phyloP scores from a whole-genome alignment of 257 asterid genomes.

The Solanum chiquidenum region DNA sequence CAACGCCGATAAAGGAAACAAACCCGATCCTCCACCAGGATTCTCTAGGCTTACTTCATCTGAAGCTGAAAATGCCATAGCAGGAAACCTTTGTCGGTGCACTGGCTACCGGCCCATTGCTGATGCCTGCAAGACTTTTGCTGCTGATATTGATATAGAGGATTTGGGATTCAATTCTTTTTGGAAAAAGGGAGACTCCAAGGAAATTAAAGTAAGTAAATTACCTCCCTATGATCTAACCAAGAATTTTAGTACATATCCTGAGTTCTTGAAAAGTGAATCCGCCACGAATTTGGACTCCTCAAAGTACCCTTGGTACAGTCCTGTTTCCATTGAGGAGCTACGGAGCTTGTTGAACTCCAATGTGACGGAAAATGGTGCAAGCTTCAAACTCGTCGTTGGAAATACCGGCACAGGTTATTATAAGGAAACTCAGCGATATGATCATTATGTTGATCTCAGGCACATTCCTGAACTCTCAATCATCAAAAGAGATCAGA shows the following conservation, averaged over 20 bases:
- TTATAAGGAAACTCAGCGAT: slow-evolving; percentile 36
- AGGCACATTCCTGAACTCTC: slow-evolving; percentile 49
- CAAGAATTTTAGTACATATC: slow-evolving; percentile 14
- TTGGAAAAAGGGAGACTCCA: slow-evolving; percentile 38
- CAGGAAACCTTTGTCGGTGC: slow-evolving; percentile 70
- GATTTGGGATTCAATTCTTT: slow-evolving; percentile 61
- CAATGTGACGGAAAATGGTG: slow-evolving; percentile 13
- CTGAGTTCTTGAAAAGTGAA: slow-evolving; percentile 23
- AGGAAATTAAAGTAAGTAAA: slow-evolving; percentile 14
- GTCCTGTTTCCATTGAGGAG: slow-evolving; percentile 44
- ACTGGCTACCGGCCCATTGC: slow-evolving; percentile 76
- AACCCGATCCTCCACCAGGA: slow-evolving; percentile 29
- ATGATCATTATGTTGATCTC: slow-evolving; percentile 43
- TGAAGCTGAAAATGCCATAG: slow-evolving; percentile 57
- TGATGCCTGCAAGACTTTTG: slow-evolving; percentile 66
- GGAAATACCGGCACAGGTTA: slow-evolving; percentile 70
- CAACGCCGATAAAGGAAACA: slow-evolving; percentile 32
- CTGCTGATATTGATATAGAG: slow-evolving; percentile 61
- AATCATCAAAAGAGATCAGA: slow-evolving; percentile 13
- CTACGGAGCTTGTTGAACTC: slow-evolving; percentile 34
- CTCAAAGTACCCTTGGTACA: slow-evolving; percentile 39
- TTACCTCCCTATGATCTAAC: slow-evolving; percentile 34
- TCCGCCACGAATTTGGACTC: slow-evolving; percentile 19
- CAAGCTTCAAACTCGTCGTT: slow-evolving; percentile 33
- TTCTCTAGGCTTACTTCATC: slow-evolving; percentile 51